A percentile compares a stretch with the other conserved stretches of the same genome.
Evolutionary conservation across 257 asterid species (phyloP).

Genomic region (Linderniella brevidens): DNA sequence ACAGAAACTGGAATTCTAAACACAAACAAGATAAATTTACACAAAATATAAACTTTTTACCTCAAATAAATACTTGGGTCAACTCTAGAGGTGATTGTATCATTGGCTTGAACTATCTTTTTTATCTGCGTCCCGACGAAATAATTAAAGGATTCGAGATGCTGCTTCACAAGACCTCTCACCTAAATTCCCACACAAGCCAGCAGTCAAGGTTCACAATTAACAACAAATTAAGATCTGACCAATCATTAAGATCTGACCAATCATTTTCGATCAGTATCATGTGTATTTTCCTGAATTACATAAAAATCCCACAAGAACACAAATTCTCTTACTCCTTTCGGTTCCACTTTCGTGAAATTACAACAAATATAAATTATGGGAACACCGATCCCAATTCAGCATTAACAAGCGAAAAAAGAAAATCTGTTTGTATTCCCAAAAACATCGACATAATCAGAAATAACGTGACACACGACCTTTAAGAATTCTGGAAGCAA

Average conservation of each 20-base stretch:
- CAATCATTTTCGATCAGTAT: not conserved
- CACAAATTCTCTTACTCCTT: too few relatives aligned
- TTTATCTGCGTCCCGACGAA: slow-evolving; percentile 44
- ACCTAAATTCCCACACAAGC: slow-evolving; percentile 32
- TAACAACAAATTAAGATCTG: not conserved
- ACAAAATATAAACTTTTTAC: slow-evolving; percentile 13
- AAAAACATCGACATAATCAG: not conserved
- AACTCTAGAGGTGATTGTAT: slow-evolving; percentile 20
- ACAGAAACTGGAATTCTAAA: not conserved
- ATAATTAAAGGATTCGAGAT: slow-evolving; percentile 81
- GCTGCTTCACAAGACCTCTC: slow-evolving; percentile 86
- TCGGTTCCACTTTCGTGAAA: too few relatives aligned
- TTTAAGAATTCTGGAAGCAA: slow-evolving; percentile 72
- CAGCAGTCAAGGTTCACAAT: not conserved
- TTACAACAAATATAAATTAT: too few relatives aligned
- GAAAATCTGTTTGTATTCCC: too few relatives aligned
- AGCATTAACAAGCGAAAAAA: too few relatives aligned
- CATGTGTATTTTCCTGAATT: too few relatives aligned
- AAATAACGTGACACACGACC: slow-evolving; percentile 15
- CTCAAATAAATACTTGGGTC: slow-evolving; percentile 36
- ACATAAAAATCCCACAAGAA: too few relatives aligned
- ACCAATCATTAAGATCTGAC: not conserved
- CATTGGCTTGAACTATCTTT: slow-evolving; percentile 56
- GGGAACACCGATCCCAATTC: too few relatives aligned
- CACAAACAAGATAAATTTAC: too few relatives aligned